phyloP scores from a whole-genome alignment of 441 rosid species.

The Pelargonium cotyledonis region DNA sequence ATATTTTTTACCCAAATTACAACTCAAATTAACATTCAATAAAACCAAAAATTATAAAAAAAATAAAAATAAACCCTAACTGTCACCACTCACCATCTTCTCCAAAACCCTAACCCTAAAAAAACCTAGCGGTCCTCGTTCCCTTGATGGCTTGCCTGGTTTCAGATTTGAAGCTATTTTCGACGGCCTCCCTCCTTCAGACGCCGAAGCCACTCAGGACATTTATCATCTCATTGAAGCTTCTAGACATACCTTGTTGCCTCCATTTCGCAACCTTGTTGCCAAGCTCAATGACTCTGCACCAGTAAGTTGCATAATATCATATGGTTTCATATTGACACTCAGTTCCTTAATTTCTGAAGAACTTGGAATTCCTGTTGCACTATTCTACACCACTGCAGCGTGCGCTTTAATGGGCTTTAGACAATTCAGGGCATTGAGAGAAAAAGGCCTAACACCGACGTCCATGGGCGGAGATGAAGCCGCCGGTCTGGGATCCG shows the following conservation, averaged over 20 bases:
- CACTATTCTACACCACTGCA: not conserved
- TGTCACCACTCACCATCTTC: too few relatives aligned
- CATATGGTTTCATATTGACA: slow-evolving; percentile 21
- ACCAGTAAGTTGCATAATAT: slow-evolving; percentile 21
- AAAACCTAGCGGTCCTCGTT: slow-evolving; percentile 22
- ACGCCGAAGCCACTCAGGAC: too few relatives aligned
- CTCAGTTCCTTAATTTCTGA: slow-evolving; percentile 21
- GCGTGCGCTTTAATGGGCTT: not conserved
- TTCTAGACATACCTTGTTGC: slow-evolving; percentile 17
- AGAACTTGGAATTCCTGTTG: slow-evolving; percentile 22
- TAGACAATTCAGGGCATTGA: not conserved
- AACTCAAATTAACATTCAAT: too few relatives aligned
- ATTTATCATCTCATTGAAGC: too few relatives aligned
- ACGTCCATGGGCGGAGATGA: too few relatives aligned
- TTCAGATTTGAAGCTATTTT: slow-evolving; percentile 28
- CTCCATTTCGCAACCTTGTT: slow-evolving; percentile 21
- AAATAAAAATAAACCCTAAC: too few relatives aligned
- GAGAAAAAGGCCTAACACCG: not conserved
- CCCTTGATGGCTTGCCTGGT: slow-evolving; percentile 15
- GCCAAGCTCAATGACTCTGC: slow-evolving; percentile 13
- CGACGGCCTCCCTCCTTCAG: slow-evolving; percentile 18
- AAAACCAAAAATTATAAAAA: too few relatives aligned
- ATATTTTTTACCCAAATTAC: too few relatives aligned
- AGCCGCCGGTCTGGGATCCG: too few relatives aligned
- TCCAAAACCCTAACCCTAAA: too few relatives aligned